Evolutionary conservation across 2,329 filamentous ascomycete genomes (phyloP), one percentile per base, ranked within the genome.

Genomic region (Botrytis cinerea): DNA sequence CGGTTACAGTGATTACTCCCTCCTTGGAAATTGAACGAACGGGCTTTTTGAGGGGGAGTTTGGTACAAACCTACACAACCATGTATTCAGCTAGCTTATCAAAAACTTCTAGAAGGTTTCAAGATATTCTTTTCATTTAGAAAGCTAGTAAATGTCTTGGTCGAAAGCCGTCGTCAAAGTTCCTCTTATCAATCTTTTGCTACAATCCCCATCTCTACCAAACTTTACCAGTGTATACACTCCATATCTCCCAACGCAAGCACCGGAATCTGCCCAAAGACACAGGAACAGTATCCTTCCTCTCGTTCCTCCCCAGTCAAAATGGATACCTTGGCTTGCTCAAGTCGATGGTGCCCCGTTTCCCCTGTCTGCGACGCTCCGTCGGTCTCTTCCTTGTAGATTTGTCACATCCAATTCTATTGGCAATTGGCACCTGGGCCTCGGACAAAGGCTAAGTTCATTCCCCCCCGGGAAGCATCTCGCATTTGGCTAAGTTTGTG

Each of bases 401-500:
- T 38, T 54, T n/a, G 28, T 51, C 45, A 54, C 32, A 35, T 68
- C 18, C 57, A 62, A 46, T 60, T 43, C 70, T 60, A 68, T 72
- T 68, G 62, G 62, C 32, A 72, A 35, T 60, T 57, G 48, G 25
- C 22, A 57, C 20, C 62, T 22, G 40, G 40, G 59, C 61, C 62
- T 72, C 51, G 28, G 71, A 72, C 51, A 68, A 54, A 54, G 28
- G 64, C 46, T 28, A 68, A 54, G 28, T 51, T 67, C 51, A 72
- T 35, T 51, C 16, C 28, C 62, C 70, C 62, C 71, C 28, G 40
- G 43, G 45, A 35, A 68, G 28, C 16, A 59, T 59, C 62, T 72
- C 61, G 46, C 70, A 68, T 72, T 72, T 45, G 70, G 62, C 59
- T 60, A 67, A 72, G 61, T 68, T 68, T 68, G 62, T 72, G 70